Conservation (phyloP, 805 yeast genomes). For the Jamesozyma hellenica region DNA sequence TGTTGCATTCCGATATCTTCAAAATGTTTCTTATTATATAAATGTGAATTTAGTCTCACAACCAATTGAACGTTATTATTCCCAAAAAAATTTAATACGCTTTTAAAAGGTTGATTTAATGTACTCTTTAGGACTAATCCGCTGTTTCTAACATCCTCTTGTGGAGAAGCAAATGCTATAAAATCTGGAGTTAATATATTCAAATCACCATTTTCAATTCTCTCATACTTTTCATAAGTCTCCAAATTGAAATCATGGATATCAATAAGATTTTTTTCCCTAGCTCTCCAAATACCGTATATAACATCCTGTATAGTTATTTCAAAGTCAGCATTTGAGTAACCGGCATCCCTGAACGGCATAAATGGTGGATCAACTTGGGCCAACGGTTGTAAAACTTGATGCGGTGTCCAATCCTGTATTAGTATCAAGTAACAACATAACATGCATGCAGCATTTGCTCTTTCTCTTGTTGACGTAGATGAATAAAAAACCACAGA, state of each 20-base stretch:
- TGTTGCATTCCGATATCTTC: conserved; percentile 75
- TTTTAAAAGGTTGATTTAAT: conserved; percentile 63
- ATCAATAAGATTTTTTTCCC: conserved; percentile 79
- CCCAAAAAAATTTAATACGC: conserved; percentile 67
- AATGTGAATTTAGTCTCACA: conserved; percentile 78
- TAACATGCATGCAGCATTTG: conserved; percentile 86
- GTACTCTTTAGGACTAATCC: conserved; percentile 20
- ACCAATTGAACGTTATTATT: conserved; percentile 72
- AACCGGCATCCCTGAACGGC: conserved; percentile 95
- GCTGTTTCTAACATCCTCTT: conserved; percentile 37
- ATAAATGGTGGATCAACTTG: conserved; percentile 87
- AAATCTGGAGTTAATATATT: conserved; percentile 85
- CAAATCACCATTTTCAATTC: conserved; percentile 94
- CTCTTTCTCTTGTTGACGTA: conserved; percentile 64
- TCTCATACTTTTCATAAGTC: conserved; percentile 84
- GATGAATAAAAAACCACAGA: conserved; percentile 85
- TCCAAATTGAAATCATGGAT: conserved; percentile 64
- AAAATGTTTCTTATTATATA: conserved; percentile 76
- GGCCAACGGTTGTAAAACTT: conserved; percentile 84
- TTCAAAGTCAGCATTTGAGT: conserved; percentile 87
- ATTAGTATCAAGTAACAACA: conserved; percentile 90
- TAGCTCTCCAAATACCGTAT: conserved; percentile 94
- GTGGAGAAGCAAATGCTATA: conserved; percentile 95
- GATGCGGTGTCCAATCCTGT: conserved; percentile 96
- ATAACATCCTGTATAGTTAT: conserved; percentile 88